Percentiles rank a stretch among this genome's conserved stretches.
These are phyloP conservation scores for Falciphora oryzae DNA, from an alignment of 2,329 filamentous ascomycete species.

Conservation along the genomic window DNA sequence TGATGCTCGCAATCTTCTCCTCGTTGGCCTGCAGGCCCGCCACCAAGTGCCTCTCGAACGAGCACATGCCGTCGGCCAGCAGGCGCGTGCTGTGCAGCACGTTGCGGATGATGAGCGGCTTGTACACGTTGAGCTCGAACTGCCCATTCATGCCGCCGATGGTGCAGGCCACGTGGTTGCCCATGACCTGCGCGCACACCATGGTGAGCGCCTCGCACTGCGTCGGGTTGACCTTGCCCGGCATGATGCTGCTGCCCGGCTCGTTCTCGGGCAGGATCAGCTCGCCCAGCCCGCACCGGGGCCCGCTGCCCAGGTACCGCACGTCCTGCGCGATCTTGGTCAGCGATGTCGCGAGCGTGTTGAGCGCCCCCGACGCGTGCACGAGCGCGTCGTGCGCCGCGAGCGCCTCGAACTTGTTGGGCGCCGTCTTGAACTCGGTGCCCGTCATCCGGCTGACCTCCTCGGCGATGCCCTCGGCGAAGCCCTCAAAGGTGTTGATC, in stretches of 20 bases:
- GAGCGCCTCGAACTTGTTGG: constrained; percentile 98
- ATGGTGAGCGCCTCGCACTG: constrained; percentile 98
- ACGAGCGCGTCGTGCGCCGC: constrained; percentile 95
- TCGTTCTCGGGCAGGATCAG: constrained; percentile 94
- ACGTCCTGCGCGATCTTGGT: constrained; percentile 99
- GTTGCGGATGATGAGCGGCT: constrained; percentile 93
- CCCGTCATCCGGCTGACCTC: constrained; percentile 92
- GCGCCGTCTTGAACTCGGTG: constrained; percentile 88
- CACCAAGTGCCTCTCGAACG: constrained; percentile 91
- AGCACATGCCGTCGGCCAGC: constrained; percentile 85
- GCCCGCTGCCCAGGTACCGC: constrained; percentile 91
- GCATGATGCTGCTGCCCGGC: constrained; percentile 97
- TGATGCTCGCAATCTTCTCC: constrained; percentile 79
- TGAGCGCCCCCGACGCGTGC: constrained; percentile 87
- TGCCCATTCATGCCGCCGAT: constrained; percentile 96
- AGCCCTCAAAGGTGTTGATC: constrained; percentile 95
- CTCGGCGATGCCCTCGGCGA: constrained; percentile 85
- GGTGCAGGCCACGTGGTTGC: constrained; percentile 89
- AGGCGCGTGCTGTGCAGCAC: constrained; percentile 87
- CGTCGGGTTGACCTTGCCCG: constrained; percentile 98
- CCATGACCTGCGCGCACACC: constrained; percentile 96
- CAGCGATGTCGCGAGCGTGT: constrained; percentile 84
- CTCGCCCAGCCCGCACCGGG: constrained; percentile 92
- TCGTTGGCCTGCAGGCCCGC: constrained; percentile 87
- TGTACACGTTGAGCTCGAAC: constrained; percentile 99